A percentile compares a stretch with the other conserved stretches of the same genome.
These are phyloP conservation scores for Lactarius hengduanensis DNA, from an alignment of 768 basidiomycete species.

Conservation along the genomic window DNA sequence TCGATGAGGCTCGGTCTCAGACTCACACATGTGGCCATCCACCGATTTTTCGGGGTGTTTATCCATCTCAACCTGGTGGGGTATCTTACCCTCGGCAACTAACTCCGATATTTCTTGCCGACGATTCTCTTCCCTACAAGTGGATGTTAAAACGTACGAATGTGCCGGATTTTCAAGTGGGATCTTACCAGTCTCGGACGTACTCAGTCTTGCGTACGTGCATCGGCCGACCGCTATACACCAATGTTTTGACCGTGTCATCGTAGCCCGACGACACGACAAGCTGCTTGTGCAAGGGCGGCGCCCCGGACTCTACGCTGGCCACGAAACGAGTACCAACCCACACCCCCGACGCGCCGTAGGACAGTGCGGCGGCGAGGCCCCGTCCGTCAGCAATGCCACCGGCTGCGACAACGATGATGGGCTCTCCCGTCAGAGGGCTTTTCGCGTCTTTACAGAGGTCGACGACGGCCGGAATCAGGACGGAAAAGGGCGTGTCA, in stretches of 20 bases:
- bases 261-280: constrained; percentile 71
- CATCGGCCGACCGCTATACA: constrained; percentile 80
- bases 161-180: constrained; percentile 15
- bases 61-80: constrained; percentile 71
- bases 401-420: constrained; percentile 81
- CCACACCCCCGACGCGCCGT: constrained; percentile 83
- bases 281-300: constrained; percentile 67
- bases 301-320: constrained; percentile 75
- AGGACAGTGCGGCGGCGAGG: constrained; percentile 72
- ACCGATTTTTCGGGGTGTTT: constrained; percentile 64
- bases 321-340: constrained; percentile 87
- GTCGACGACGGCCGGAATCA: constrained; percentile 82
- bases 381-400: constrained; percentile 83
- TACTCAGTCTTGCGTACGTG: constrained; percentile 81
- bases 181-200: constrained; percentile 62
- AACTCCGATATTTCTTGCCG: constrained; percentile 58
- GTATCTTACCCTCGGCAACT: constrained; percentile 63
- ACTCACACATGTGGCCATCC: constrained; percentile 59
- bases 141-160: not conserved
- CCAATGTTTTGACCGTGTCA: constrained; percentile 65
- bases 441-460: constrained; percentile 64
- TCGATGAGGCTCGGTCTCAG: not conserved
- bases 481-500: constrained; percentile 74
- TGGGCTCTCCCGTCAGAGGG: constrained; percentile 73
- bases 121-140: constrained; percentile 57